These are phyloP conservation scores for Boletus sp. DNA, from an alignment of 768 basidiomycete species.

Conservation along the genomic window DNA sequence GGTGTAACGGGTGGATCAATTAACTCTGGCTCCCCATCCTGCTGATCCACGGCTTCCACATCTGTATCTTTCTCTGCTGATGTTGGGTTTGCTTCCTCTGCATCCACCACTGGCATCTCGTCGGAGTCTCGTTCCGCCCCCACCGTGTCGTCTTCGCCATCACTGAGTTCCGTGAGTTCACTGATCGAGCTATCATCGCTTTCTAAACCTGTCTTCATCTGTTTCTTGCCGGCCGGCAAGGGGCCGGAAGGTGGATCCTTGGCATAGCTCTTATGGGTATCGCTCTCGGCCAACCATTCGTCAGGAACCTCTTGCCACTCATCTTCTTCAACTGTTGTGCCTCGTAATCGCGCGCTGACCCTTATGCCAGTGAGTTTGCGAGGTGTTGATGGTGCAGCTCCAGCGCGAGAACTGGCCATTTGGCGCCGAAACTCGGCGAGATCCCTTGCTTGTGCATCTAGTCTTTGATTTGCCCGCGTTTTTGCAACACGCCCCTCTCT, in stretches of 20 bases:
- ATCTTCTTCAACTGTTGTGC: conserved; percentile 47
- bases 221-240: conserved; percentile 11
- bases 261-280: conserved; percentile 15
- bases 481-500: conserved; percentile 65
- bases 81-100: neutral
- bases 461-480: conserved; percentile 64
- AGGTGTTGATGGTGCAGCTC: conserved; percentile 15
- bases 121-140: conserved; percentile 13
- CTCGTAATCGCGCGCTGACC: conserved; percentile 64
- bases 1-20: conserved; percentile 6
- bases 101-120: neutral
- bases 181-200: conserved; percentile 63
- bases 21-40: neutral
- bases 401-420: conserved; percentile 18
- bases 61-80: neutral
- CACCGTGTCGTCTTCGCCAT: conserved; percentile 34
- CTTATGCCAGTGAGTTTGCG: conserved; percentile 53
- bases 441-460: conserved; percentile 68
- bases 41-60: conserved; percentile 5
- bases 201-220: conserved; percentile 54
- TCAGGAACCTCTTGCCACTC: conserved; percentile 81
- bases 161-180: conserved; percentile 73
- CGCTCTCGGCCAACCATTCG: conserved; percentile 52
- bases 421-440: conserved; percentile 61
- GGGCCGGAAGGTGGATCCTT: conserved; percentile 10